phyloP scores from a whole-genome alignment of 345 rosid genomes.

The Raphanus sativus region DNA sequence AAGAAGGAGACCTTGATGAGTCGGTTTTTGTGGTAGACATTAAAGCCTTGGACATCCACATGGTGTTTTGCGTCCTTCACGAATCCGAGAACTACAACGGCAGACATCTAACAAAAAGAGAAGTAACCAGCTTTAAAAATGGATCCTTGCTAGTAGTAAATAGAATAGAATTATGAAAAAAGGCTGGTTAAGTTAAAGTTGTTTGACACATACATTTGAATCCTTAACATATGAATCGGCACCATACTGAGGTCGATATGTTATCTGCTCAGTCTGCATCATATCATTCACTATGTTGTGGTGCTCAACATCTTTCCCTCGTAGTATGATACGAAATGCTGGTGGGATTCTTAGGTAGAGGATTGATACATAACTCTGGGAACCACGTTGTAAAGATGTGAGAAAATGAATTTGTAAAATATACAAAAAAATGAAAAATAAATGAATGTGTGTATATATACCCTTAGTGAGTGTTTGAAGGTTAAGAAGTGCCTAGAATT shows the following conservation, averaged over 20 bases:
- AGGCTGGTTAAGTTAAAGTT: background rate
- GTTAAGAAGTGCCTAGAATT: slow-evolving; percentile 85
- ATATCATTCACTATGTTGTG: slow-evolving; percentile 96
- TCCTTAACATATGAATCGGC: slow-evolving; percentile 47
- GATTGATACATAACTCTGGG: slow-evolving; percentile 87
- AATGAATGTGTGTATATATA: slow-evolving; percentile 28
- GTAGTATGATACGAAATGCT: slow-evolving; percentile 73
- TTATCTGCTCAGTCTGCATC: slow-evolving; percentile 76
- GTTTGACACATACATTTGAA: slow-evolving; percentile 43
- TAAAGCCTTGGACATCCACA: slow-evolving; percentile 91
- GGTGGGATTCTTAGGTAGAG: slow-evolving; percentile 90
- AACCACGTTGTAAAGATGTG: background rate
- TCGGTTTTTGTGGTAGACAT: slow-evolving; percentile 93
- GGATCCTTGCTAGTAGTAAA: background rate
- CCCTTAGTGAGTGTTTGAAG: slow-evolving; percentile 89
- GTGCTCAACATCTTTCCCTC: slow-evolving; percentile 90
- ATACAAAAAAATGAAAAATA: too few species aligned
- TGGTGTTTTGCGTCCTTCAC: slow-evolving; percentile 92
- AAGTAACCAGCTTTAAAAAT: slow-evolving; percentile 28
- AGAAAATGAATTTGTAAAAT: background rate
- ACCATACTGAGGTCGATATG: slow-evolving; percentile 72
- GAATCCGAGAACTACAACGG: slow-evolving; percentile 78
- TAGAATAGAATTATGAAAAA: background rate
- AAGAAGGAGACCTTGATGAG: slow-evolving; percentile 74
- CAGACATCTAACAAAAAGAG: slow-evolving; percentile 55